Percentiles rank a stretch among this genome's conserved stretches.
These are phyloP conservation scores for Heimioporus sp. DNA, from an alignment of 768 basidiomycete species.

Conservation along the genomic window DNA sequence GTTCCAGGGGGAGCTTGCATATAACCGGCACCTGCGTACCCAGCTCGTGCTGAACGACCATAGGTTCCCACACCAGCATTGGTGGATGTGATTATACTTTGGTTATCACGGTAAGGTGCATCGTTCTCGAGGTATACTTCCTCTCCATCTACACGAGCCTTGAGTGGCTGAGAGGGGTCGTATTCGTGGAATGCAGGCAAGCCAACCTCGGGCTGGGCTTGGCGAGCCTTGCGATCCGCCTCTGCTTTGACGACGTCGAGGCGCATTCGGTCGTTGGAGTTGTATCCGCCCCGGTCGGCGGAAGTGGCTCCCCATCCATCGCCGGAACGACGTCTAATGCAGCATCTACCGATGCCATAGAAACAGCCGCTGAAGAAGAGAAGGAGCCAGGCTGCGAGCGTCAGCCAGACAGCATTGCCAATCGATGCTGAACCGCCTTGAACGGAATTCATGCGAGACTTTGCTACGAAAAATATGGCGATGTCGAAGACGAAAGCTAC, in stretches of 20 bases:
- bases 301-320: constrained; percentile 37
- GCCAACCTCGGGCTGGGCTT: constrained; percentile 58
- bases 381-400: constrained; percentile 80
- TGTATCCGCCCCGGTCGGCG: constrained; percentile 35
- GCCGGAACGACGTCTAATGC: constrained; percentile 56
- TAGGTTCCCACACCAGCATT: constrained; percentile 26
- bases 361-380: constrained; percentile 91
- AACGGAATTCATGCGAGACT: constrained; percentile 74
- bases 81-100: constrained; percentile 21
- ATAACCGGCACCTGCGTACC: constrained; percentile 57
- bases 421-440: constrained; percentile 73
- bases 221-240: constrained; percentile 75
- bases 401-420: constrained; percentile 91
- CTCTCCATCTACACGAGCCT: constrained; percentile 55
- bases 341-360: constrained; percentile 82
- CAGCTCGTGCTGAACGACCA: constrained; percentile 31
- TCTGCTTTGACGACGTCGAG: constrained; percentile 86
- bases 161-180: constrained; percentile 59
- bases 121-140: constrained; percentile 56
- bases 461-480: constrained; percentile 86
- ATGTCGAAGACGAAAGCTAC: constrained; percentile 93
- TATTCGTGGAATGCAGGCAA: constrained; percentile 75
- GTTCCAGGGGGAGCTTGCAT: constrained; percentile 60
- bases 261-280: constrained; percentile 58
- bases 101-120: constrained; percentile 32